phyloP scores from a whole-genome alignment of 1,284 basidiomycete genomes.

The Waitea zeae region DNA sequence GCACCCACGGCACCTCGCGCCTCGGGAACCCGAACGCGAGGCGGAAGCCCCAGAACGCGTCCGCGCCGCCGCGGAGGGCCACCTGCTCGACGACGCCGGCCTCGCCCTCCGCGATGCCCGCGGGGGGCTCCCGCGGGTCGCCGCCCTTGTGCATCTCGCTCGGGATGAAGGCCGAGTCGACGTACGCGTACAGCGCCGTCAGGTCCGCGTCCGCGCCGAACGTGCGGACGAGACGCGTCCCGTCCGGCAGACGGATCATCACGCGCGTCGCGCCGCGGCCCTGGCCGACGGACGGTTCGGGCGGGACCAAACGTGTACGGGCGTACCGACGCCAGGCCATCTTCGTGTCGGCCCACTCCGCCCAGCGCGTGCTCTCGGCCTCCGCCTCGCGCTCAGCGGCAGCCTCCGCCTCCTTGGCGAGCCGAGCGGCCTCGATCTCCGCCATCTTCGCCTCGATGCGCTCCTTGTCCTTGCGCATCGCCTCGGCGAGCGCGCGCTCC shows the following conservation, averaged over 20 bases:
- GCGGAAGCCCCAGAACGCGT: constrained; percentile 56
- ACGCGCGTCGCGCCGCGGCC: constrained; percentile 27
- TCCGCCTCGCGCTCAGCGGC: constrained; percentile 11
- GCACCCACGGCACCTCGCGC: constrained; percentile 36
- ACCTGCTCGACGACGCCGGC: constrained; percentile 24
- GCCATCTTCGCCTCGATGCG: constrained; percentile 34
- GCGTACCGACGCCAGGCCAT: constrained; percentile 36
- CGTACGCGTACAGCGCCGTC: constrained; percentile 50
- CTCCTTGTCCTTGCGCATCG: constrained; percentile 53
- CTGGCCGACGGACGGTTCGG: constrained; percentile 11
- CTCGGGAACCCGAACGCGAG: constrained; percentile 57
- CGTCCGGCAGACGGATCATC: constrained; percentile 52
- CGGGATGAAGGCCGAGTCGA: constrained; percentile 36
- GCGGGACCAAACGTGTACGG: constrained; percentile 19
- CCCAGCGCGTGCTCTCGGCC: constrained; percentile 11
- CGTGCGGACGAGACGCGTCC: constrained; percentile 35
- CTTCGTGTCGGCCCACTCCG: constrained; percentile 15
- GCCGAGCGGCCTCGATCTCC: constrained; percentile 20
- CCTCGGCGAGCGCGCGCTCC: constrained; percentile 60
- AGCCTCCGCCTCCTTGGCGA: constrained; percentile 9
- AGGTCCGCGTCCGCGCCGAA: constrained; percentile 36
- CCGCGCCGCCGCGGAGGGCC: constrained; percentile 12
- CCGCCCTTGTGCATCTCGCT: constrained; percentile 15
- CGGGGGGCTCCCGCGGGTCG: constrained; percentile 26
- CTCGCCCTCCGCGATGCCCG: constrained; percentile 13